A percentile compares a stretch with the other conserved stretches of the same genome.
phyloP scores from a whole-genome alignment of 441 rosid genomes.

The Arabidopsis hybrid region DNA sequence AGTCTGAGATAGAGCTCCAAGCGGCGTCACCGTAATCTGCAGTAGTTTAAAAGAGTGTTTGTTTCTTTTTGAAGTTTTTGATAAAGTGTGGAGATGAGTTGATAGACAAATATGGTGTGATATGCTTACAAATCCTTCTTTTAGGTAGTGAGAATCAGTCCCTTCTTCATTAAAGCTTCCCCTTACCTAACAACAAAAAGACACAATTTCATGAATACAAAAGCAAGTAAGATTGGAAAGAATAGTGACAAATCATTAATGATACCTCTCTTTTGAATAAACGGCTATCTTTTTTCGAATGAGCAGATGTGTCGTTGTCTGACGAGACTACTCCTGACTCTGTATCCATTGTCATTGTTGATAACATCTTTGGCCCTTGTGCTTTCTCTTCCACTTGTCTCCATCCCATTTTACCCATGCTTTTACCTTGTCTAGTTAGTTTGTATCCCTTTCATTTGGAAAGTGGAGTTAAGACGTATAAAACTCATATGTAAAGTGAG shows the following conservation, averaged over 20 bases:
- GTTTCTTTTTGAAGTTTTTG: constrained; percentile 6
- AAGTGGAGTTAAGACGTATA: constrained; percentile 2
- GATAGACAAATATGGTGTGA: constrained; percentile 4
- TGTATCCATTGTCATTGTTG: constrained; percentile 75
- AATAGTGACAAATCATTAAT: neutral
- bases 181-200: constrained; percentile 50
- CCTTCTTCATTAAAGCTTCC: constrained; percentile 55
- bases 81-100: constrained; percentile 1
- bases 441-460: constrained; percentile 72
- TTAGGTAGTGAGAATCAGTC: constrained; percentile 60
- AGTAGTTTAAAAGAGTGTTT: constrained; percentile 32
- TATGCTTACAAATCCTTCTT: constrained; percentile 75
- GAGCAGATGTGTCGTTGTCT: constrained; percentile 47
- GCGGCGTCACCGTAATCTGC: constrained; percentile 87
- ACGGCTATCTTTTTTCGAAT: constrained; percentile 49
- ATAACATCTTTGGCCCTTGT: constrained; percentile 75
- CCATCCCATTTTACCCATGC: constrained; percentile 82
- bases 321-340: constrained; percentile 50
- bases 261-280: constrained; percentile 76
- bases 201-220: constrained; percentile 1
- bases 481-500: constrained; percentile 8
- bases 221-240: neutral
- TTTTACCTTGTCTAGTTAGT: constrained; percentile 81
- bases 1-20: constrained; percentile 71
- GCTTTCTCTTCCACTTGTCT: constrained; percentile 58